Base-by-base conservation (phyloP, 495 filamentous ascomycete species). In the Podospora anserina region DNA sequence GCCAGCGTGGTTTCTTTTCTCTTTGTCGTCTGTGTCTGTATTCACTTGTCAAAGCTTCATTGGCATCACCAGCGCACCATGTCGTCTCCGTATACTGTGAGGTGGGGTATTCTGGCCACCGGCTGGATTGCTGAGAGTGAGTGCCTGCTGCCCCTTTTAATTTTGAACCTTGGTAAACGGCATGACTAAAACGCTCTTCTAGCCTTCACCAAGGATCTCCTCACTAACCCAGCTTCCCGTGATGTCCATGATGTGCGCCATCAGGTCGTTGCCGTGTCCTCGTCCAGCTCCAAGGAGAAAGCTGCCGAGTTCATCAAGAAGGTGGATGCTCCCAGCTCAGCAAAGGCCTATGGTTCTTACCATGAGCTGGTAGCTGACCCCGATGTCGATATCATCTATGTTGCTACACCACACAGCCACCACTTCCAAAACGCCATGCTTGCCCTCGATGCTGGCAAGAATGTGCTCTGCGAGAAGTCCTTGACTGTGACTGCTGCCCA, bases 381-480 rank as follows among this genome's bases (percentile, higher is more conserved):
- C 18, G 77, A 91, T 64, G 84, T 97, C 68, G 94, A 97, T 72
- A 92, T 96, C 63, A 82, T 97, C 78, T 97, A 97, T 77, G 88
- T 97, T 63, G 93, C 94, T 18, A 97, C 94, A 2, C 94, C 94
- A 20, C 94, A 97, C 81, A 94, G 91, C 34, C 94, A 97, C 78
- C 94, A 98, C 82, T 97, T 92, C 83, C 91, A 94, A 77, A 95
- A 98, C 75, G 85, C 88, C 60, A 91, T 93, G 85, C 85, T 96
- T 49, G 90, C 87, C 61, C 81, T 97, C 23, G 85, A 91, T 68
- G 92, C 91, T 0, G 91, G 91, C 68, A 97, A 97, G 82, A 81
- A 93, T 72, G 93, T 97, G 3, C 85, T 97, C 27, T 96, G 92
- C 77, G 95, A 97, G 78, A 98, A 98, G 82, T 87, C 94, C 0